Evolutionary conservation across 495 filamentous ascomycete genomes (phyloP), one percentile per base, ranked within the genome.

Genomic region (Penicillium ochrochloron): DNA sequence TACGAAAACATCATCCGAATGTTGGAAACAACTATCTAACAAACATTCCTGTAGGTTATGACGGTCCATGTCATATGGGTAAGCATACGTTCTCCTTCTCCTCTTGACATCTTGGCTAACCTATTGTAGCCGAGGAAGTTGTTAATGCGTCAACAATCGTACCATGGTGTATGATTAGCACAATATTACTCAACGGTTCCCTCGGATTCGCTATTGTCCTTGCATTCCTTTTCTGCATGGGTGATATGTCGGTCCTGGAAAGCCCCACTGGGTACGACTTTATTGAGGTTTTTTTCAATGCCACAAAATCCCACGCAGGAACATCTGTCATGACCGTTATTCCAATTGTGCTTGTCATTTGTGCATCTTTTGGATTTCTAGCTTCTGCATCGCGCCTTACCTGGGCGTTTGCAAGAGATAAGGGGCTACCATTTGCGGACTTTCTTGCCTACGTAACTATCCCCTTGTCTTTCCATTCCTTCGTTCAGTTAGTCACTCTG

Each of bases 381-480:
- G 80, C 81, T 54, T 77, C 80, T 6, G 61, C 76, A 5, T 81
- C 80, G 10, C 72, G 82, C 3, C 57, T 76, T 51, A 68, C 82
- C 3, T 82, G 74, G 75, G 72, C 80, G 7, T 85, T 81, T 63
- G 80, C 80, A 8, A 66, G 83, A 27, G 82, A 84, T 56, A 63
- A 73, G 12, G 79, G 84, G 12, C 66, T 86, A 7, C 84, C 84
- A 3, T 85, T 44, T 44, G 41, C 41, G 2, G 17, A 44, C 17
- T 44, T 19, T n/a, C 41, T 44, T 2, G 41, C 17, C 17, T 19
- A 44, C 7, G 41, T 44, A 44, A 44, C 41, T 19, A 44, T 44
- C 41, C 41, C 17, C 41, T 8, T 19, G 19, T 17, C 41, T 19
- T 44, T 19, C 17, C 25, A 27, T 44, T 44, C 17, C 8, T 19